These are phyloP conservation scores for Haplosporangium sp. DNA, from an alignment of 371 early-diverging fungal genomes.

Conservation along the genomic window DNA sequence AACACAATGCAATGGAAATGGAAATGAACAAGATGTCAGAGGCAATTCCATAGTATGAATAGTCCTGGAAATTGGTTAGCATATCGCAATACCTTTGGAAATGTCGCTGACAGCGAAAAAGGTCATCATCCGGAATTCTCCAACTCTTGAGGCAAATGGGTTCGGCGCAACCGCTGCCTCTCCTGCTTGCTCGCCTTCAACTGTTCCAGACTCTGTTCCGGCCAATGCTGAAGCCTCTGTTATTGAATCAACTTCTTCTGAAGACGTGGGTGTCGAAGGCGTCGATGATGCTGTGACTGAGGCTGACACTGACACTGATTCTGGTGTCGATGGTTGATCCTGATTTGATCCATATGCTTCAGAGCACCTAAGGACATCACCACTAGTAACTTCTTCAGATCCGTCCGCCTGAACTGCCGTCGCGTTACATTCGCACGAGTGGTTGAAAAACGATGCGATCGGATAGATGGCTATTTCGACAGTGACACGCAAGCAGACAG, in stretches of 20 bases:
- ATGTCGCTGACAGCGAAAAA: conserved; percentile 45
- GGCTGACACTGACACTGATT: background rate
- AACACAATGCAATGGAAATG: background rate
- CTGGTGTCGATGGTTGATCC: background rate
- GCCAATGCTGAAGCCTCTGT: too few relatives aligned
- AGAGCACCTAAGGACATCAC: conserved; percentile 18
- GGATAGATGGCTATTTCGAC: conserved; percentile 39
- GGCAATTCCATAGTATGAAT: background rate
- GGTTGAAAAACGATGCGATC: conserved; percentile 51
- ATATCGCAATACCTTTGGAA: conserved; percentile 26
- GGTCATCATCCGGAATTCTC: conserved; percentile 51
- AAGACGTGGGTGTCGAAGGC: background rate
- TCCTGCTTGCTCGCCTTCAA: background rate
- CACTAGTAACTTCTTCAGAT: conserved; percentile 23
- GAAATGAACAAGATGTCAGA: background rate
- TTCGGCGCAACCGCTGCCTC: conserved; percentile 2
- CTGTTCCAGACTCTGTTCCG: background rate
- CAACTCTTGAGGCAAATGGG: conserved; percentile 24
- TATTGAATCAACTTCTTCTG: background rate
- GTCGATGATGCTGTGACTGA: conserved; percentile 8
- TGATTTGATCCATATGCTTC: background rate
- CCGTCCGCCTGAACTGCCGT: conserved; percentile 52
- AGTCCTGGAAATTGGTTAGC: too few relatives aligned
- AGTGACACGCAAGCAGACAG: background rate
- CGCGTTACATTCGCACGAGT: conserved; percentile 47